Base-by-base conservation (phyloP, 2,329 filamentous ascomycete genomes). In the Epichloe scottii region DNA sequence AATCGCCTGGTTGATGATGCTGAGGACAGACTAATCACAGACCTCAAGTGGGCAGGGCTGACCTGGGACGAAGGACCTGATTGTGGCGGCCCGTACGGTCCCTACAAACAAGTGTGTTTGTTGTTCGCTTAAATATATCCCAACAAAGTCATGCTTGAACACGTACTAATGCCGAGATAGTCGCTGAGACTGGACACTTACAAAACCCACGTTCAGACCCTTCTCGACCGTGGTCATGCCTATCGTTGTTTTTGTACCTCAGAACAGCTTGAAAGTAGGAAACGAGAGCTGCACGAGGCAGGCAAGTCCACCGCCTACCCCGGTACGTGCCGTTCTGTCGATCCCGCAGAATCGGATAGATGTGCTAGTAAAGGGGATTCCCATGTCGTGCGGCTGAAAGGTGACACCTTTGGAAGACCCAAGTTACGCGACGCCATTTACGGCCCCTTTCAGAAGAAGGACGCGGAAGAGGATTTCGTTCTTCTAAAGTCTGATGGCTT, bases 31-130 rank as follows among this genome's bases (percentile, higher is more conserved):
- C 70, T 98, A 3, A 86, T 85, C 57, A 72, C 85, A 53, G 91
- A 97, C 63, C 68, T 98, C 50, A 75, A 76, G 69, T 98, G 93
- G 93, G 86, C 89, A 17, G 89, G 90, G 0, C 71, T 98, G 34
- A 72, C 84, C 49, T 98, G 91, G 91, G 90, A 96, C 67, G 94
- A 98, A 79, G 90, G 90, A 3, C 93, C 93, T 4, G 79, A 86
- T 59, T 76, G 88, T 39, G 87, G 85, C 37, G 91, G 93, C 1
- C 80, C 82, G 0, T 86, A 85, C 62, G 89, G 89, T 2, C 89
- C 93, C 0, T 98, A 95, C 66, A 80, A 80, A 71, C 89, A 93
- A 72, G 82, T 89, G 74, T 58, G 61, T 48, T 19, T 58, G 61
- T 48, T 19, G 26, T 30, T 43, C 30, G 26, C 38, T 17, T 8